Conservation (phyloP, 208 protist genomes). For the Spongospora subterranea region DNA sequence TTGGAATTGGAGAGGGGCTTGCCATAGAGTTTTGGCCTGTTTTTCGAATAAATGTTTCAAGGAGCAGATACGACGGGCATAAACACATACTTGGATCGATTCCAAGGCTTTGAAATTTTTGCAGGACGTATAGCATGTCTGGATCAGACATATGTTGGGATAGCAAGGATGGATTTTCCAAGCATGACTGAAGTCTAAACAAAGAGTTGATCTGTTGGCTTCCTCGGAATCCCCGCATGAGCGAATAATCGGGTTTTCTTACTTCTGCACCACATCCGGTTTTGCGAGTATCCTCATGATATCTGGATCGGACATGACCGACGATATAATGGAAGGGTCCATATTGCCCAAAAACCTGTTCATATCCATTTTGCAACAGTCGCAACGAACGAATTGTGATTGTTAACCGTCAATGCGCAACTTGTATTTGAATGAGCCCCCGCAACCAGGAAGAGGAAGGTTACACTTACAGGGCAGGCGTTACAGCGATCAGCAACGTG, state of each 20-base stretch:
- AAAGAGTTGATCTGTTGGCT: not conserved
- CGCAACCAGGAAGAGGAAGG: too few species aligned
- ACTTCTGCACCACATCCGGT: conserved; percentile 1
- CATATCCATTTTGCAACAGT: not conserved
- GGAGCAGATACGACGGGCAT: not conserved
- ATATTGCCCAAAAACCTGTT: not conserved
- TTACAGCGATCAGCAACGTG: too few species aligned
- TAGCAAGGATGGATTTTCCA: not conserved
- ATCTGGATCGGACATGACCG: conserved; percentile 34
- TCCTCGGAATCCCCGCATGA: not conserved
- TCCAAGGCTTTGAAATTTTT: not conserved
- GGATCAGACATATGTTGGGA: conserved; percentile 7
- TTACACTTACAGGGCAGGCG: too few species aligned
- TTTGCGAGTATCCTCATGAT: not conserved
- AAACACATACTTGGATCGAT: not conserved
- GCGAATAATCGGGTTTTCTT: not conserved
- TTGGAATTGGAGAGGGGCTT: too few species aligned
- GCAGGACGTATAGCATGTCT: not conserved
- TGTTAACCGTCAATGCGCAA: too few species aligned
- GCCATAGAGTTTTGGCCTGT: too few species aligned
- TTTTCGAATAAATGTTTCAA: not conserved
- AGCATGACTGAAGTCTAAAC: not conserved
- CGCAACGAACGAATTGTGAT: too few species aligned
- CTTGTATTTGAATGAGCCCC: too few species aligned
- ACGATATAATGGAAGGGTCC: not conserved